Percentiles rank a stretch among this genome's conserved stretches.
Evolutionary conservation across 164 flowering plant genomes (phyloP).

Genomic region (Tinospora cordifolia): DNA sequence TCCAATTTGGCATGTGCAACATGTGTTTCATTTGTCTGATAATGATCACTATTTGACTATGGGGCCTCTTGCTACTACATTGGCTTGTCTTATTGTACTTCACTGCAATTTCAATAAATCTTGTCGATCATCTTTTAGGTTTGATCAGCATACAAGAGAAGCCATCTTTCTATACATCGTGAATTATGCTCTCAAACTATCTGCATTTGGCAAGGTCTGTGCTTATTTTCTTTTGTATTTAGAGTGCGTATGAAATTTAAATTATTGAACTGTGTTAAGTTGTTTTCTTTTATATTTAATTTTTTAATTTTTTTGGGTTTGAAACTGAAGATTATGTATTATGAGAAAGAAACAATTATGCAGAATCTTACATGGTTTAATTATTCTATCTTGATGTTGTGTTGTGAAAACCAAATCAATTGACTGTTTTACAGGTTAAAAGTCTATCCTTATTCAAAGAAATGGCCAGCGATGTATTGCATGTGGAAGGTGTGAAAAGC

Average conservation of each 20-base stretch:
- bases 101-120: neutral
- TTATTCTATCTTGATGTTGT: neutral
- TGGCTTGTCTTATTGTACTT: neutral
- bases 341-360: neutral
- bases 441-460: slow-evolving; percentile 62
- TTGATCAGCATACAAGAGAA: slow-evolving; percentile 44
- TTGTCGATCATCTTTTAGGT: slow-evolving; percentile 34
- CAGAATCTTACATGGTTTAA: neutral
- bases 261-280: neutral
- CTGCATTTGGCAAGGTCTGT: slow-evolving; percentile 70
- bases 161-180: slow-evolving; percentile 45
- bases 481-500: slow-evolving; percentile 34
- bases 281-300: too few relatives aligned
- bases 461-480: slow-evolving; percentile 40
- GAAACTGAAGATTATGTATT: too few relatives aligned
- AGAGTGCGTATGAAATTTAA: neutral
- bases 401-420: neutral
- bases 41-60: neutral
- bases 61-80: neutral
- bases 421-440: slow-evolving; percentile 47
- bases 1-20: neutral
- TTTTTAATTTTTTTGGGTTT: too few relatives aligned
- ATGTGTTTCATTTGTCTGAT: neutral
- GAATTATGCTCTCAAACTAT: slow-evolving; percentile 45
- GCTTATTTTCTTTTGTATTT: neutral